Percentiles rank a stretch among this genome's conserved stretches.
Evolutionary conservation across 2,329 filamentous ascomycete genomes (phyloP).

Genomic region (Talaromyces sp.): DNA sequence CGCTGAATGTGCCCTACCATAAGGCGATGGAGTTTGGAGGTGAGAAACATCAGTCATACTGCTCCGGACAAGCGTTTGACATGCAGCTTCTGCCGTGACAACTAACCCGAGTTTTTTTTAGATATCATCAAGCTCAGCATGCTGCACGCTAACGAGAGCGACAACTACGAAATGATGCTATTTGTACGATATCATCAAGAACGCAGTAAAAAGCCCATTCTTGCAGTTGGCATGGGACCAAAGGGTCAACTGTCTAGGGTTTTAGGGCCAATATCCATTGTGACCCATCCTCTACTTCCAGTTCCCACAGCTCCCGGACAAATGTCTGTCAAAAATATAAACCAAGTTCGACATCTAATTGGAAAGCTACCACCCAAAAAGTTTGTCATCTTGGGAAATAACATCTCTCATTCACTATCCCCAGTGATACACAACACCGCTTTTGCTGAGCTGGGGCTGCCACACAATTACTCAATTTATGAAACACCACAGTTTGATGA

Average conservation of each 20-base stretch:
- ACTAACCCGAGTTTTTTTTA: background rate
- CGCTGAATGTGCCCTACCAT: background rate
- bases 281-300: conserved; percentile 4
- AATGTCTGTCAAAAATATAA: background rate
- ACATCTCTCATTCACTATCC: conserved; percentile 21
- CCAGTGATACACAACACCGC: conserved; percentile 25
- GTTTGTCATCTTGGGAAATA: conserved; percentile 20
- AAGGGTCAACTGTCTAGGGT: conserved; percentile 4
- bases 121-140: conserved; percentile 9
- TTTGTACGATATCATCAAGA: conserved; percentile 7
- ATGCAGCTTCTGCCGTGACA: too few species aligned
- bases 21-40: background rate
- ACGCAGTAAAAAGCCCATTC: background rate
- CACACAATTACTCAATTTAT: conserved; percentile 18
- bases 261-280: conserved; percentile 3
- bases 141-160: background rate
- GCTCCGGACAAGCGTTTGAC: too few species aligned
- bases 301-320: conserved; percentile 1
- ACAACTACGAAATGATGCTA: background rate
- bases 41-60: background rate
- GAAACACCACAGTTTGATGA: conserved; percentile 19
- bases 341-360: background rate
- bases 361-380: background rate
- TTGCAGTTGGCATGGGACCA: conserved; percentile 4
- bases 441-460: conserved; percentile 17